phyloP scores from a whole-genome alignment of 129 eudicot species.

The Kitagawia praeruptora region DNA sequence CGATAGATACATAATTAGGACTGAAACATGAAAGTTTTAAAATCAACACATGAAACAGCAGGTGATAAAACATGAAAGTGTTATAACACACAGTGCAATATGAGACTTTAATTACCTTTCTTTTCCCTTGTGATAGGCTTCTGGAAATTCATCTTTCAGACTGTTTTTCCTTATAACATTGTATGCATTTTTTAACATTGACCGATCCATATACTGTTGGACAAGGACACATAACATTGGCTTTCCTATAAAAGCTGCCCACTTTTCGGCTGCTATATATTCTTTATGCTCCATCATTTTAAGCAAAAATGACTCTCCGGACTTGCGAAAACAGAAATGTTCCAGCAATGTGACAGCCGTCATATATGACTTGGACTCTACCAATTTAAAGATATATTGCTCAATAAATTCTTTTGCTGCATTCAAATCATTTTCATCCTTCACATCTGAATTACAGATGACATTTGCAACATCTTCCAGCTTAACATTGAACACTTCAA shows the following conservation, averaged over 20 bases:
- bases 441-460: constrained; percentile 23
- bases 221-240: constrained; percentile 64
- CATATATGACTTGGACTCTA: constrained; percentile 56
- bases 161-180: constrained; percentile 62
- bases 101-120: constrained; percentile 46
- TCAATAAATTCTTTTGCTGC: constrained; percentile 41
- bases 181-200: constrained; percentile 48
- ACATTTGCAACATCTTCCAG: constrained; percentile 43
- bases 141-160: constrained; percentile 75
- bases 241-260: constrained; percentile 71
- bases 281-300: constrained; percentile 58
- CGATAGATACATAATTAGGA: constrained; percentile 11
- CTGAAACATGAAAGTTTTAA: neutral
- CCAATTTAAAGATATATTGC: constrained; percentile 42
- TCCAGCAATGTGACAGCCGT: constrained; percentile 58
- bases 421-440: constrained; percentile 14
- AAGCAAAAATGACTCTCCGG: constrained; percentile 55
- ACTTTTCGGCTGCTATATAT: constrained; percentile 77
- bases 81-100: neutral
- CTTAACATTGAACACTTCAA: constrained; percentile 58
- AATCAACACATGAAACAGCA: neutral
- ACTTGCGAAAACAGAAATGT: constrained; percentile 57
- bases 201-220: constrained; percentile 48
- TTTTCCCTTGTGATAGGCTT: constrained; percentile 70
- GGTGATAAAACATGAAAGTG: neutral